phyloP scores from a whole-genome alignment of 305 asterid genomes.

The Fraxinus velutina region DNA sequence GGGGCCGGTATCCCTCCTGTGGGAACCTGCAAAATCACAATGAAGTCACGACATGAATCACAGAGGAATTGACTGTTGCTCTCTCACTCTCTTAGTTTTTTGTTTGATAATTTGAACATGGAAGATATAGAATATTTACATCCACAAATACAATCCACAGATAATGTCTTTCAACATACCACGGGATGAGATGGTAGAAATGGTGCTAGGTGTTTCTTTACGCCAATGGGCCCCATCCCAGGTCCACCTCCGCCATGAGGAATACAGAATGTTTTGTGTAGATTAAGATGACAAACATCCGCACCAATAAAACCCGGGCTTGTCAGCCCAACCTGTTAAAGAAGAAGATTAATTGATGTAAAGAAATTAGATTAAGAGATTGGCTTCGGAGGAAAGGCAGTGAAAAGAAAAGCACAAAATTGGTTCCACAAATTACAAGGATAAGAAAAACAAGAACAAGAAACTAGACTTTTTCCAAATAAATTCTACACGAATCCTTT shows the following conservation, averaged over 20 bases:
- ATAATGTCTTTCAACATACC: conserved; percentile 26
- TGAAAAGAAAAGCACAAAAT: background rate
- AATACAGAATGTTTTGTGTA: conserved; percentile 57
- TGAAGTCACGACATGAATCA: background rate
- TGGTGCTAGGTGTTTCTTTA: conserved; percentile 83
- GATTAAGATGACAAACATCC: conserved; percentile 59
- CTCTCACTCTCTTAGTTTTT: background rate
- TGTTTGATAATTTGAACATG: background rate
- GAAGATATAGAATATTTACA: background rate
- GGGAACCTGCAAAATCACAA: conserved; percentile 26
- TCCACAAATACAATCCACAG: background rate
- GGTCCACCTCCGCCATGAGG: conserved; percentile 92
- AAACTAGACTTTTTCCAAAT: background rate
- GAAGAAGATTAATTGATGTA: background rate
- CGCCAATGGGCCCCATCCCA: conserved; percentile 98
- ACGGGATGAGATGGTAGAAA: conserved; percentile 71
- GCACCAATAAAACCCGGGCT: conserved; percentile 69
- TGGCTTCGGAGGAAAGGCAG: background rate
- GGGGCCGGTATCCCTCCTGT: conserved; percentile 68
- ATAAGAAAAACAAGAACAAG: background rate
- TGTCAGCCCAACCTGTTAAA: conserved; percentile 79
- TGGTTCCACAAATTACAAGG: background rate
- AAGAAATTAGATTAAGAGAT: background rate
- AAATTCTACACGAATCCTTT: background rate
- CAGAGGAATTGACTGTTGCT: background rate